Percentiles rank a stretch among this genome's conserved stretches.
These are phyloP conservation scores for Peniophora sp. DNA, from an alignment of 1,284 basidiomycete species.

Conservation along the genomic window DNA sequence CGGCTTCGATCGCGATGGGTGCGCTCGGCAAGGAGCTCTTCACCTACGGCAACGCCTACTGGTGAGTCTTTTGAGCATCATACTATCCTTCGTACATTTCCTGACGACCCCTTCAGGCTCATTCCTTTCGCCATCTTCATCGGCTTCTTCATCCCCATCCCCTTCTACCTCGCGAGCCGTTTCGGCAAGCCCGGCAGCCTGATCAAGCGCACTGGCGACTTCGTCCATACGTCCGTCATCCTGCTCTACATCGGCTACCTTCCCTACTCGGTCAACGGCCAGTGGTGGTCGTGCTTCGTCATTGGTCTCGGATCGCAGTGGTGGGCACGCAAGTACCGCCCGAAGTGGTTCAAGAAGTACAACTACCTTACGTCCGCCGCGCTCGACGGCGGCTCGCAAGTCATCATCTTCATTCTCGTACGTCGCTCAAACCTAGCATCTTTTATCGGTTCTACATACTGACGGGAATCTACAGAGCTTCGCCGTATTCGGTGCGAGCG, in stretches of 20 bases:
- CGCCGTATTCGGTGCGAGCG: slow-evolving; percentile 62
- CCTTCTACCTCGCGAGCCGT: slow-evolving; percentile 41
- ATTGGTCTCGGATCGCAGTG: slow-evolving; percentile 40
- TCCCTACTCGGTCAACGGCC: slow-evolving; percentile 49
- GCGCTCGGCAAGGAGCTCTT: slow-evolving; percentile 43
- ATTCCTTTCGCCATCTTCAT: slow-evolving; percentile 39
- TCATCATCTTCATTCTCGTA: slow-evolving; percentile 37
- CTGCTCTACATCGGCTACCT: slow-evolving; percentile 45
- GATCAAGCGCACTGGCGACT: slow-evolving; percentile 28
- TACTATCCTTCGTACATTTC: too few relatives aligned
- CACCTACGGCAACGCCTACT: slow-evolving; percentile 35
- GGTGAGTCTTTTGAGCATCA: slow-evolving; percentile 10
- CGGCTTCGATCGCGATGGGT: slow-evolving; percentile 49
- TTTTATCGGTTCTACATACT: neutral
- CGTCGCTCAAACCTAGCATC: neutral
- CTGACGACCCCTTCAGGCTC: slow-evolving; percentile 12
- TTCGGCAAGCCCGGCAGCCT: slow-evolving; percentile 24
- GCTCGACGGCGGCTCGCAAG: slow-evolving; percentile 39
- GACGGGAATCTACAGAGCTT: slow-evolving; percentile 31
- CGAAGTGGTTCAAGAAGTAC: slow-evolving; percentile 44
- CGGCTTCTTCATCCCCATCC: slow-evolving; percentile 40
- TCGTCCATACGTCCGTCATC: slow-evolving; percentile 43
- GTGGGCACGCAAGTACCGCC: slow-evolving; percentile 37
- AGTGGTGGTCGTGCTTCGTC: slow-evolving; percentile 37
- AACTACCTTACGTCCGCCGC: slow-evolving; percentile 39